Conservation (phyloP, 2,329 filamentous ascomycete species). For the Dothideomycetes sp. region DNA sequence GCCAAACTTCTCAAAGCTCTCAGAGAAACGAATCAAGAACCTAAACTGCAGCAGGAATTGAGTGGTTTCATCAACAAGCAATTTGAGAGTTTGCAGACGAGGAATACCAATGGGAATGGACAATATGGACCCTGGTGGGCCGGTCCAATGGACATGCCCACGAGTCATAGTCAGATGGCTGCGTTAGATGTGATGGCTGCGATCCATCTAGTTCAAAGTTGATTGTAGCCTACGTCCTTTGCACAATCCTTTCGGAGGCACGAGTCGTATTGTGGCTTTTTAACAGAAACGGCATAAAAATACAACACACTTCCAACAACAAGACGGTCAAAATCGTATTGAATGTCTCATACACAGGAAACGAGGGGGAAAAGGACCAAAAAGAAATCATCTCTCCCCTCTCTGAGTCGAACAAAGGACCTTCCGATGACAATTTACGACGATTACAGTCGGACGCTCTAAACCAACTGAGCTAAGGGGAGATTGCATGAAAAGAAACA, state of each 20-base stretch:
- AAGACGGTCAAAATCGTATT: no score
- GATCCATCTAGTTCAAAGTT: conserved; percentile 16
- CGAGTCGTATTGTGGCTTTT: no score
- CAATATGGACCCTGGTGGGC: conserved; percentile 26
- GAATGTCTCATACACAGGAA: neutral
- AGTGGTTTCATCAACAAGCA: conserved; percentile 20
- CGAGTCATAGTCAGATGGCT: conserved; percentile 23
- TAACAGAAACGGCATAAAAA: neutral
- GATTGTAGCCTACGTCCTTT: neutral
- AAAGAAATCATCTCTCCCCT: conserved; percentile 10
- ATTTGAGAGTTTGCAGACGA: conserved; percentile 17
- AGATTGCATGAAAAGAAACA: no score
- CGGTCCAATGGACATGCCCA: conserved; percentile 22
- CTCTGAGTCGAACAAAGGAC: conserved; percentile 13
- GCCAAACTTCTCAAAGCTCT: conserved; percentile 18
- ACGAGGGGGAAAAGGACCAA: neutral
- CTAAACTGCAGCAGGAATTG: conserved; percentile 11
- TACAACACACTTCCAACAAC: no score
- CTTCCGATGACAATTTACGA: conserved; percentile 9
- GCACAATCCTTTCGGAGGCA: no score
- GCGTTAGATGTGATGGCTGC: conserved; percentile 25
- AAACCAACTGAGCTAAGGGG: conserved; percentile 13
- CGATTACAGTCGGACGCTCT: conserved; percentile 13
- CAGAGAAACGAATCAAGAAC: conserved; percentile 11
- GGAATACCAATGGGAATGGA: conserved; percentile 22